Percentiles rank a stretch among this genome's conserved stretches.
These are phyloP conservation scores for Alisma plantagoaquatica DNA, from an alignment of 106 monocot genomes.

Conservation along the genomic window DNA sequence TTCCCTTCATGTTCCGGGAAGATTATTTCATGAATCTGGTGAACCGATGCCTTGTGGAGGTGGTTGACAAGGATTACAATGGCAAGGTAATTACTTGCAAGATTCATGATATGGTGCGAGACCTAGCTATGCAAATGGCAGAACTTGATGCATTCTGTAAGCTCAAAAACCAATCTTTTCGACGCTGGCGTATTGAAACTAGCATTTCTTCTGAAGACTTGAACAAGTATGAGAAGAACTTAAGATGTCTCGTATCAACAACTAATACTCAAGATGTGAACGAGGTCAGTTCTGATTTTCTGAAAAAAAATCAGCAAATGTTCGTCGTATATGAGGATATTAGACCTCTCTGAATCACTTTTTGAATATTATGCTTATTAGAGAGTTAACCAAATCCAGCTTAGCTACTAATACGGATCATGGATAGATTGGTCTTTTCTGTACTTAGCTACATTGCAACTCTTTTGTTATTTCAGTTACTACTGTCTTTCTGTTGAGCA, in stretches of 20 bases:
- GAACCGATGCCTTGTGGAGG: slow-evolving; percentile 5
- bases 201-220: neutral
- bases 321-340: neutral
- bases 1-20: neutral
- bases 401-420: no score
- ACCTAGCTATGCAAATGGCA: neutral
- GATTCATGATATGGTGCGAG: slow-evolving; percentile 7
- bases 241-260: neutral
- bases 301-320: neutral
- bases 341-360: slow-evolving; percentile 6
- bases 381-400: no score
- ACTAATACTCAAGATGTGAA: neutral
- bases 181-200: neutral
- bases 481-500: no score
- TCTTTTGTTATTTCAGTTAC: no score
- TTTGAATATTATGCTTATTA: no score
- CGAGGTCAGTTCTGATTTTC: neutral
- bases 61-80: slow-evolving; percentile 2
- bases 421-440: no score
- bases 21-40: neutral
- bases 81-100: slow-evolving; percentile 4
- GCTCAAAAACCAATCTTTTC: no score
- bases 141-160: no score
- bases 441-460: no score
- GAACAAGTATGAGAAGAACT: neutral